Evolutionary conservation across 2,329 filamentous ascomycete genomes (phyloP), one percentile per base, ranked within the genome.

Genomic region (Bipolaris bicolor): DNA sequence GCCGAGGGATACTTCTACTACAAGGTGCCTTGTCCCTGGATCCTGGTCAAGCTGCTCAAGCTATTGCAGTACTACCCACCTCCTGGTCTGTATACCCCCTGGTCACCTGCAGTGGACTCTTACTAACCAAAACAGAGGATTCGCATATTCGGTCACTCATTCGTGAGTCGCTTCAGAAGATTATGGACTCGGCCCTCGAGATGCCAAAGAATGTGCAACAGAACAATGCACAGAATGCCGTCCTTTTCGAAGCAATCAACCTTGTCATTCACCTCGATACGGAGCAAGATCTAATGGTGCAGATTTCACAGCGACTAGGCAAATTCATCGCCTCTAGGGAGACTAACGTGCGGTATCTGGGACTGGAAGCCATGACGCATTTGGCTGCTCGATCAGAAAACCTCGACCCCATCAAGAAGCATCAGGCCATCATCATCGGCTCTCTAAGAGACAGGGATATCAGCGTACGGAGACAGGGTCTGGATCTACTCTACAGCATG

Each of bases 401-500:
- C 1, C 83, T 99, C 26, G 94, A 97, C 63, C 94, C 96, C 0
- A 98, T 99, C 77, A 98, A 99, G 79, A 93, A 96, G 75, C 95
- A 99, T 75, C 95, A 99, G 73, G 91, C 91, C 61, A 93, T 98
- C 59, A 99, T 99, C 67, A 86, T 99, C 43, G 92, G 92, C 31
- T 97, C 95, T 0, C 82, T 99, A 41, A 91, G 95, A 73, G 95
- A 99, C 75, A 86, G 95, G 57, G 95, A 99, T 76, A 99, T 99
- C 70, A 98, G 94, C 73, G 95, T 99, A 44, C 88, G 96, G 59
- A 87, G 95, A 67, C 98, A 99, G 78, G 95, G 94, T 57, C 84
- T 99, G 46, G 96, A 99, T 78, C 81, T 99, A 54, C 85, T 99
- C 33, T 99, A 99, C 85, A 99, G 95, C 86, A 99, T 99, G 95